Evolutionary conservation across 2,329 filamentous ascomycete genomes (phyloP).

Genomic region (Pestalotiopsis sp.): DNA sequence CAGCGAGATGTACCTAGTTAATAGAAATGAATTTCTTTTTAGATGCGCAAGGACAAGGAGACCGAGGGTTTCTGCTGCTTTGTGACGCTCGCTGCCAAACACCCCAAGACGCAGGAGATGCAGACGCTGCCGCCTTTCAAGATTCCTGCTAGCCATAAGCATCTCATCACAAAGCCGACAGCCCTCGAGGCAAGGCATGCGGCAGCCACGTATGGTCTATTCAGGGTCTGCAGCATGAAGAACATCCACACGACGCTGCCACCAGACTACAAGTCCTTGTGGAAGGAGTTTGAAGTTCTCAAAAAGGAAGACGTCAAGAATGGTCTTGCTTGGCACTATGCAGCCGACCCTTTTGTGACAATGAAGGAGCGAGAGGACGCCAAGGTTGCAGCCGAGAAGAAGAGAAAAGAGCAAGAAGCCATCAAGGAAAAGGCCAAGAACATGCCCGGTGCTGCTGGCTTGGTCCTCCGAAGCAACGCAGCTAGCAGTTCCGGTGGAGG

Average conservation of each 20-base stretch:
- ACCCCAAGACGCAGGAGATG: slow-evolving; percentile 81
- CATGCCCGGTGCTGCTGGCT: slow-evolving; percentile 59
- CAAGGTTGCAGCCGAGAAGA: slow-evolving; percentile 76
- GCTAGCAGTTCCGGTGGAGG: slow-evolving; percentile 31
- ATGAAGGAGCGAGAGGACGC: slow-evolving; percentile 79
- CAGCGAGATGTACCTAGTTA: slow-evolving; percentile 23
- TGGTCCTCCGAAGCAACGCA: slow-evolving; percentile 52
- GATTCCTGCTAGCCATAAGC: slow-evolving; percentile 74
- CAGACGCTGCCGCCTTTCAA: slow-evolving; percentile 79
- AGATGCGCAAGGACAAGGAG: slow-evolving; percentile 55
- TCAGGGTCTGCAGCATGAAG: slow-evolving; percentile 91
- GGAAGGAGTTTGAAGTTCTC: slow-evolving; percentile 86
- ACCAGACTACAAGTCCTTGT: slow-evolving; percentile 84
- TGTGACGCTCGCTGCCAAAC: slow-evolving; percentile 74
- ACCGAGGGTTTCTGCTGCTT: slow-evolving; percentile 76
- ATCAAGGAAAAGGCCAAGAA: slow-evolving; percentile 68
- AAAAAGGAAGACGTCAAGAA: slow-evolving; percentile 81
- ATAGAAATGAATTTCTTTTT: slow-evolving; percentile 13
- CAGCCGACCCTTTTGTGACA: slow-evolving; percentile 88
- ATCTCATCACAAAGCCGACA: slow-evolving; percentile 74
- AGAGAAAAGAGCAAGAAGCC: slow-evolving; percentile 70
- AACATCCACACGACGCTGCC: slow-evolving; percentile 95
- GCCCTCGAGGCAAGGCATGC: slow-evolving; percentile 92
- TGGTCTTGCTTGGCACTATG: slow-evolving; percentile 88
- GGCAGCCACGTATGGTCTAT: slow-evolving; percentile 87